Percentiles rank a stretch among this genome's conserved stretches.
phyloP scores from a whole-genome alignment of 768 basidiomycete species.

The Leucocoprinus birnbaumii region DNA sequence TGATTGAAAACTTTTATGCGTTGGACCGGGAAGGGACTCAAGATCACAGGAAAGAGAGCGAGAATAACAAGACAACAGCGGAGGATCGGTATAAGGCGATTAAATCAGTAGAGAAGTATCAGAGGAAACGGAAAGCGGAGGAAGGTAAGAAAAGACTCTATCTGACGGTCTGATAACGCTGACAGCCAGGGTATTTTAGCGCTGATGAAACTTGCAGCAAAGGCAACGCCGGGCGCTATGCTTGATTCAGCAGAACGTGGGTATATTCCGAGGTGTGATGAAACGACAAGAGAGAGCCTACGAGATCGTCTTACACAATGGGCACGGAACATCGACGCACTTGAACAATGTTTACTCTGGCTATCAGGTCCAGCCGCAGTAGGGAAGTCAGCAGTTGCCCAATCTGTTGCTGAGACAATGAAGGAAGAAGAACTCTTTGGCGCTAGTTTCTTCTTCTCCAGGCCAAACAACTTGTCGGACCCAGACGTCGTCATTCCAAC shows the following conservation, averaged over 20 bases:
- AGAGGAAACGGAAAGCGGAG: no score
- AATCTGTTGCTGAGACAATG: not conserved
- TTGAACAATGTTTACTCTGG: conserved; percentile 2
- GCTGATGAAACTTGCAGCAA: not conserved
- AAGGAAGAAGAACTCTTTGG: not conserved
- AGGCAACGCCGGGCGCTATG: not conserved
- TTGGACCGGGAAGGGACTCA: no score
- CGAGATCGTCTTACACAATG: no score
- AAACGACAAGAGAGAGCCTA: not conserved
- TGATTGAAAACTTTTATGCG: no score
- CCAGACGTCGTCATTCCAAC: not conserved
- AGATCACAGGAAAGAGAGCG: no score
- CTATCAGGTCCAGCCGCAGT: conserved; percentile 6
- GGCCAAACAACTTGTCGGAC: not conserved
- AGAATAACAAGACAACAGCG: no score
- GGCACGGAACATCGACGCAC: no score
- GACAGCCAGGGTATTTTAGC: no score
- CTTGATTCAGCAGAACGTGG: not conserved
- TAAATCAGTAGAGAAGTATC: no score
- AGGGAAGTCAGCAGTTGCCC: conserved; percentile 7
- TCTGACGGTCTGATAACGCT: no score
- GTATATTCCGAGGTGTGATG: not conserved
- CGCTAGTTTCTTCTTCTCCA: conserved; percentile 7
- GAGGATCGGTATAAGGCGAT: no score
- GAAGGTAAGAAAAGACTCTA: no score